phyloP scores from a whole-genome alignment of 2,329 filamentous ascomycete species.

The Tolypocladium sp. region DNA sequence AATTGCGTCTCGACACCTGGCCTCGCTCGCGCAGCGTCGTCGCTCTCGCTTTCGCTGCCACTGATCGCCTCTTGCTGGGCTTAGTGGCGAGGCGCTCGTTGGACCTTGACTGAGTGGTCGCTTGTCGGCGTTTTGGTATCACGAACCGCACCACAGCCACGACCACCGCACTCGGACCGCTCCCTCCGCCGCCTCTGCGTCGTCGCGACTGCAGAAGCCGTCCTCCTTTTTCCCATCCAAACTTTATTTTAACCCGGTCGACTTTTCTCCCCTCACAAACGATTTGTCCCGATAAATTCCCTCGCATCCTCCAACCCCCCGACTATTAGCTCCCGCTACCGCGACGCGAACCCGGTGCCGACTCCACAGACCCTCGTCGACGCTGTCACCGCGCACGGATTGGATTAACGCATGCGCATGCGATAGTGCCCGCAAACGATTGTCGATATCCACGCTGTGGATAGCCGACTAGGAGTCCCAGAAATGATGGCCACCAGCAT shows the following conservation, averaged over 20 bases:
- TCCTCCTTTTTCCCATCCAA: background rate
- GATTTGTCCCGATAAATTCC: background rate
- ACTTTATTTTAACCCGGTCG: background rate
- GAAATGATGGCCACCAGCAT: conserved; percentile 63
- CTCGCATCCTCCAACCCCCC: conserved; percentile 11
- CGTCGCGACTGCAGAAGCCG: background rate
- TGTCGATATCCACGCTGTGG: conserved; percentile 54
- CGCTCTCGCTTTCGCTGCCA: background rate
- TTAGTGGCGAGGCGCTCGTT: background rate
- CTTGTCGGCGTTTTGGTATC: conserved; percentile 3
- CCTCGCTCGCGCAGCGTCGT: conserved; percentile 5
- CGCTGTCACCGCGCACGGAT: background rate
- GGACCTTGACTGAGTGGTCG: background rate
- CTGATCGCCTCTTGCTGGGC: background rate
- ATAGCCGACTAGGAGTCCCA: conserved; percentile 34
- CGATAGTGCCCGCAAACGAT: conserved; percentile 32
- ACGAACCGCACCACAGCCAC: conserved; percentile 5
- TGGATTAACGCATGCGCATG: conserved; percentile 30
- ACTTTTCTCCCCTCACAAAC: background rate
- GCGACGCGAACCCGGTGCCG: conserved; percentile 3
- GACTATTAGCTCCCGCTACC: background rate
- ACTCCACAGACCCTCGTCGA: background rate
- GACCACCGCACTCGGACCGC: background rate
- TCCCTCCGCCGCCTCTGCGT: background rate
- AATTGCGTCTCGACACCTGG: conserved; percentile 11